Evolutionary conservation across 352 stramenopile species (phyloP).

Genomic region (Globisporangium solare): DNA sequence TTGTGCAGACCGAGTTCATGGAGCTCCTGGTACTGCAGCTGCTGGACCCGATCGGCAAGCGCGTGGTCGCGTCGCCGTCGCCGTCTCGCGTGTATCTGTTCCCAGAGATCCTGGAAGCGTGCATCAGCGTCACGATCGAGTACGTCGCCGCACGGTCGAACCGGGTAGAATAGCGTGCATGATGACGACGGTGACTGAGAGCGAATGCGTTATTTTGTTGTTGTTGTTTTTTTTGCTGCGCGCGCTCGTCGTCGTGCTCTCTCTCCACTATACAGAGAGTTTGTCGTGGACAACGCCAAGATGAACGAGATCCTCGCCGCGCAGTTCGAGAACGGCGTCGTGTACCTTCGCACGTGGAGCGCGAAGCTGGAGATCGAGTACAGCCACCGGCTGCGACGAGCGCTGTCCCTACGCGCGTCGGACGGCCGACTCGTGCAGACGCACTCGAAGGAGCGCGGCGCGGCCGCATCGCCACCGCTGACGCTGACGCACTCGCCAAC

Average conservation of each 20-base stretch:
- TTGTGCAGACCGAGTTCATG: conserved; percentile 41
- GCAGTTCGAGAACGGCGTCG: conserved; percentile 46
- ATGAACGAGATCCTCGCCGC: conserved; percentile 33
- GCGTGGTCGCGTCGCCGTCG: conserved; percentile 36
- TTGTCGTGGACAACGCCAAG: conserved; percentile 37
- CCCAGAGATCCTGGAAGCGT: conserved; percentile 47
- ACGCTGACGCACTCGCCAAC: no score
- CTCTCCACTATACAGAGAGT: no score
- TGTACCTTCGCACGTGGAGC: conserved; percentile 43
- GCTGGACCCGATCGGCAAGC: conserved; percentile 38
- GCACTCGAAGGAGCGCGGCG: no score
- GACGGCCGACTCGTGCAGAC: no score
- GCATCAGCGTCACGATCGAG: conserved; percentile 51
- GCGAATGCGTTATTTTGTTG: no score
- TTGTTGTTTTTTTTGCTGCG: not conserved
- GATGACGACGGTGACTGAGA: not conserved
- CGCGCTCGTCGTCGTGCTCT: not conserved
- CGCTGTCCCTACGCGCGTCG: no score
- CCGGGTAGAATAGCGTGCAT: not conserved
- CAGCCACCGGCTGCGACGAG: conserved; percentile 14
- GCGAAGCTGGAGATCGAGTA: conserved; percentile 47
- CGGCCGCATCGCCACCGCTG: no score
- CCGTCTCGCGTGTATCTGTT: conserved; percentile 37
- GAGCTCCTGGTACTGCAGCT: conserved; percentile 45
- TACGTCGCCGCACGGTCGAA: conserved; percentile 14